Evolutionary conservation across 1,139 yeast genomes (phyloP), one percentile per base, ranked within the genome.

Genomic region (Chernovozyma aurita): DNA sequence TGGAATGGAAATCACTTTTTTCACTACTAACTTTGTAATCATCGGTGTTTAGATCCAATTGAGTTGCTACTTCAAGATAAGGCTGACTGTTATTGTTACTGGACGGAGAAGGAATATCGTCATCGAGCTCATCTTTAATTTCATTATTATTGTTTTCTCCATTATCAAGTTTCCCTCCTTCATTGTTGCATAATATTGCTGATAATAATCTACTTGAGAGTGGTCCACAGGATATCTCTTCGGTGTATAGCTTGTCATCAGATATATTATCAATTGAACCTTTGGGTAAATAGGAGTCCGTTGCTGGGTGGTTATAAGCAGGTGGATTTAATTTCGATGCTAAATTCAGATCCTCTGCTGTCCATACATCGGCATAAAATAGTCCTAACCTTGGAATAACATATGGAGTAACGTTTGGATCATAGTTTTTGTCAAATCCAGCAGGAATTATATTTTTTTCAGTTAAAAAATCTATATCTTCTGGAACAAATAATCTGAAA

Each of bases 181-280:
- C 76, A 29, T 76, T 76, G 27, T 75, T 76, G 43, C 76, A 74
- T 41, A 85, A 56, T 18, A 92, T 70, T 0, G 97, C 97, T 4
- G 95, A 78, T 35, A 94, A 59, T 33, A 94, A 66, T 41, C 99
- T 73, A 22, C 92, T 80, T 0, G 95, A 85, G 30, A 92, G 67
- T 0, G 99, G 98, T 0, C 99, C 99, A 55, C 95, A 85, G 0
- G 95, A 83, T 1, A 90, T 67, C 17, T 76, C 80, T 42, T 84
- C 94, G 0, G 81, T 70, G 43, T 84, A 94, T 38, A 90, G 59
- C 2, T 64, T 60, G 4, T 76, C 81, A 48, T 87, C 97, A 18
- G 59, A 68, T 28, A 90, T 47, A 17, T 68, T 69, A 18, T 73
- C 79, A 1, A 80, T 66, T 0, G 80, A 65, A 3, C 88, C 92